These are phyloP conservation scores for Diaporthe longicolla DNA, from an alignment of 2,329 filamentous ascomycete species.

Conservation along the genomic window DNA sequence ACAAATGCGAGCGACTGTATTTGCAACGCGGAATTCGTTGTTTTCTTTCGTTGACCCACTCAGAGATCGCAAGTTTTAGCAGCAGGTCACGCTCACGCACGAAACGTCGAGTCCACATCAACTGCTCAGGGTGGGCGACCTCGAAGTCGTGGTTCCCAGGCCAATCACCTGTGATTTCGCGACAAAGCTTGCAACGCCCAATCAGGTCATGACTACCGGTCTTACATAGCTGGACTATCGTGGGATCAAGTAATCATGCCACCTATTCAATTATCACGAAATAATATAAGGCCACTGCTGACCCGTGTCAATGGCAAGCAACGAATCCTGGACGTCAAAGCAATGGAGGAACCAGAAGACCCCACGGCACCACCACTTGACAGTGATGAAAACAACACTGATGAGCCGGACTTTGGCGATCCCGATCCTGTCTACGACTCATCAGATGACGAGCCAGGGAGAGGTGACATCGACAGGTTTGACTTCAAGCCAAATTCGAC, in stretches of 20 bases:
- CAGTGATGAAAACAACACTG: slow-evolving; percentile 47
- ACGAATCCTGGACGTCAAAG: slow-evolving; percentile 10
- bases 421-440: slow-evolving; percentile 34
- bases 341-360: slow-evolving; percentile 44
- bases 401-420: slow-evolving; percentile 35
- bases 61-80: background rate
- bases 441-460: slow-evolving; percentile 45
- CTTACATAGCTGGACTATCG: slow-evolving; percentile 14
- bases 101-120: background rate
- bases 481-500: slow-evolving; percentile 47
- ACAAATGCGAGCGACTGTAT: background rate
- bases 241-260: background rate
- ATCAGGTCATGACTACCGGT: background rate
- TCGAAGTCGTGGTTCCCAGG: background rate
- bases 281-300: slow-evolving; percentile 12
- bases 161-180: background rate
- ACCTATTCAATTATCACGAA: slow-evolving; percentile 3
- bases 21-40: background rate
- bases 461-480: slow-evolving; percentile 53
- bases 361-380: slow-evolving; percentile 47
- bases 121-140: background rate
- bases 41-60: background rate
- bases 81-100: background rate
- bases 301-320: slow-evolving; percentile 37
- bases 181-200: background rate